Percentiles rank a stretch among this genome's conserved stretches.
Conservation (phyloP, 2,329 filamentous ascomycete genomes). For the Calonectria naviculata region DNA sequence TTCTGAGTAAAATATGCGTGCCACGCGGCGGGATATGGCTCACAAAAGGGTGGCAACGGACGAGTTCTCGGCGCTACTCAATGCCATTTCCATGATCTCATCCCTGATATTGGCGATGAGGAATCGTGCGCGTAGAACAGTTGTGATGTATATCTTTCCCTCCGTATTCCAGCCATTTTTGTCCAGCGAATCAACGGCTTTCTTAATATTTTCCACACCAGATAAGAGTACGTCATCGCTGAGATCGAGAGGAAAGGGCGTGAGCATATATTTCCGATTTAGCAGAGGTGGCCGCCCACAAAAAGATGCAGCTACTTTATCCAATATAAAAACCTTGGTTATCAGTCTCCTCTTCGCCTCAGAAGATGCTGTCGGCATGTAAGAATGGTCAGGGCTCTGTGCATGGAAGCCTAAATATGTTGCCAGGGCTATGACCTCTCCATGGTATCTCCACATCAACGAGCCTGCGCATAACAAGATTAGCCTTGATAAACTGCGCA, state of each 20-base stretch:
- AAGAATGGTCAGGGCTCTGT: not conserved
- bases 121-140: constrained; percentile 3
- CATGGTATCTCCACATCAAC: not conserved
- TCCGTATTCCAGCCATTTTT: constrained; percentile 52
- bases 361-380: constrained; percentile 5
- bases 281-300: constrained; percentile 30
- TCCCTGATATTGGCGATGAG: not conserved
- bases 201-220: constrained; percentile 23
- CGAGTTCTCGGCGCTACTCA: not conserved
- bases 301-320: constrained; percentile 9
- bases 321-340: not conserved
- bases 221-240: constrained; percentile 49
- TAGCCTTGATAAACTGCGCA: not conserved
- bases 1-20: too few relatives aligned
- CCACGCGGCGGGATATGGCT: not conserved
- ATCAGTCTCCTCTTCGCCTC: constrained; percentile 9
- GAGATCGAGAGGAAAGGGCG: constrained; percentile 53
- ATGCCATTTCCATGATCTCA: constrained; percentile 2
- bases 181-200: constrained; percentile 39
- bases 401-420: constrained; percentile 12
- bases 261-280: constrained; percentile 48
- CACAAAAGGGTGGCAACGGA: not conserved
- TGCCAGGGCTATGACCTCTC: constrained; percentile 1
- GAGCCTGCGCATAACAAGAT: not conserved
- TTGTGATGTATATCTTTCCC: constrained; percentile 30